These are phyloP conservation scores for Cryptococcus sp. DNA, from an alignment of 1,284 basidiomycete genomes.

Conservation along the genomic window DNA sequence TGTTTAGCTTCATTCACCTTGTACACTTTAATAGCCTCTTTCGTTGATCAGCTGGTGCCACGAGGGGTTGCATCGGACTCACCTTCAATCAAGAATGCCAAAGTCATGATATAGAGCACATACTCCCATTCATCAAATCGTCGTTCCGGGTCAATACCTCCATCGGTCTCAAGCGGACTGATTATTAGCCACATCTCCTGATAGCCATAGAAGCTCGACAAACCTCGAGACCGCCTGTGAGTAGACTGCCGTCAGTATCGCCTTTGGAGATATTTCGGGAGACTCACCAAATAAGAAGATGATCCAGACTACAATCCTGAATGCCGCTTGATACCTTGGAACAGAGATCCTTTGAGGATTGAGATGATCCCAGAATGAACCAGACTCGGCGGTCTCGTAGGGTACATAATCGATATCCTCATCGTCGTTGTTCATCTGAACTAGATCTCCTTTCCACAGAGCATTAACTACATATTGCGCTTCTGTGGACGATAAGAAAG, in stretches of 20 bases:
- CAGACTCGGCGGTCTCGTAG: constrained; percentile 41
- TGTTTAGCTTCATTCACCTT: constrained; percentile 56
- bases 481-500: constrained; percentile 83
- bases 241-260: constrained; percentile 54
- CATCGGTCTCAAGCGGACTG: constrained; percentile 27
- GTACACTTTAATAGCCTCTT: constrained; percentile 53
- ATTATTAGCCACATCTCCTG: constrained; percentile 3
- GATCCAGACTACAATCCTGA: constrained; percentile 66
- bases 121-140: constrained; percentile 72
- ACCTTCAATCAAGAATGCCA: constrained; percentile 77
- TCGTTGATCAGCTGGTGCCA: no score
- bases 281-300: constrained; percentile 61
- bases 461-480: constrained; percentile 62
- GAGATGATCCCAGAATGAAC: constrained; percentile 64
- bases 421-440: constrained; percentile 66
- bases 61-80: constrained; percentile 8
- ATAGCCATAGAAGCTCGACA: not conserved
- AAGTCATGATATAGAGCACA: constrained; percentile 66
- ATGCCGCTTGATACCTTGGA: constrained; percentile 60
- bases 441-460: constrained; percentile 74
- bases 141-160: constrained; percentile 30
- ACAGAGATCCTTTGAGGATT: constrained; percentile 76
- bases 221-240: constrained; percentile 68
- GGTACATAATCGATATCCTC: constrained; percentile 49
- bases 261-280: not conserved